Evolutionary conservation across 1,284 basidiomycete species (phyloP).

Genomic region (Coriolopsis trogii): DNA sequence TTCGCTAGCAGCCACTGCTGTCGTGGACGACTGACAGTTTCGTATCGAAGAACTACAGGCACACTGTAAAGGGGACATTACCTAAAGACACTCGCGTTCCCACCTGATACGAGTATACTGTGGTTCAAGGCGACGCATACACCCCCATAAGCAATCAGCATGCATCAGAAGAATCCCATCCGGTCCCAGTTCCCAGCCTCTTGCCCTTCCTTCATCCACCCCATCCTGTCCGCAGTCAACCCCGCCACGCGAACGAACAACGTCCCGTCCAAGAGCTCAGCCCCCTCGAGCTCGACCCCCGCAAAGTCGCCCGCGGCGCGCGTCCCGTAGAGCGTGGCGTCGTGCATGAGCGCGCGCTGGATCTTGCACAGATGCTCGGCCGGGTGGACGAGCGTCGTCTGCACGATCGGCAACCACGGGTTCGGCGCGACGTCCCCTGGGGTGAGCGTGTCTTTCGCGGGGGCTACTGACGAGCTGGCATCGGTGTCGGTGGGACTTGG

Average conservation of each 20-base stretch:
- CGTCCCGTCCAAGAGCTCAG: slow-evolving; percentile 58
- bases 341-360: slow-evolving; percentile 60
- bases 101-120: too few relatives aligned
- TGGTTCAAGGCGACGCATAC: too few relatives aligned
- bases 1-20: too few relatives aligned
- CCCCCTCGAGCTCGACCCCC: slow-evolving; percentile 42
- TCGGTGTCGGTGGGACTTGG: slow-evolving; percentile 14
- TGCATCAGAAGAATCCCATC: slow-evolving; percentile 27
- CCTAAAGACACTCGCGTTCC: too few relatives aligned
- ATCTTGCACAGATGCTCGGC: slow-evolving; percentile 68
- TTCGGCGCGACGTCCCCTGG: slow-evolving; percentile 42
- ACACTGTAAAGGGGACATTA: too few relatives aligned
- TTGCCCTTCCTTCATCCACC: slow-evolving; percentile 56
- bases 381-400: slow-evolving; percentile 51
- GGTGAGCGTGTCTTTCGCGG: slow-evolving; percentile 39
- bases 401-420: slow-evolving; percentile 59
- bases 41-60: too few relatives aligned
- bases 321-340: slow-evolving; percentile 49
- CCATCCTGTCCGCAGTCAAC: slow-evolving; percentile 50
- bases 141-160: too few relatives aligned
- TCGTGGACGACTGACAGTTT: too few relatives aligned
- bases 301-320: slow-evolving; percentile 39
- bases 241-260: slow-evolving; percentile 59
- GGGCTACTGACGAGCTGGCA: too few relatives aligned
- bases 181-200: slow-evolving; percentile 31